Percentiles rank a stretch among this genome's conserved stretches.
phyloP scores from a whole-genome alignment of 2,329 filamentous ascomycete genomes.

The Ophiocordyceps camponoti-saundersi region DNA sequence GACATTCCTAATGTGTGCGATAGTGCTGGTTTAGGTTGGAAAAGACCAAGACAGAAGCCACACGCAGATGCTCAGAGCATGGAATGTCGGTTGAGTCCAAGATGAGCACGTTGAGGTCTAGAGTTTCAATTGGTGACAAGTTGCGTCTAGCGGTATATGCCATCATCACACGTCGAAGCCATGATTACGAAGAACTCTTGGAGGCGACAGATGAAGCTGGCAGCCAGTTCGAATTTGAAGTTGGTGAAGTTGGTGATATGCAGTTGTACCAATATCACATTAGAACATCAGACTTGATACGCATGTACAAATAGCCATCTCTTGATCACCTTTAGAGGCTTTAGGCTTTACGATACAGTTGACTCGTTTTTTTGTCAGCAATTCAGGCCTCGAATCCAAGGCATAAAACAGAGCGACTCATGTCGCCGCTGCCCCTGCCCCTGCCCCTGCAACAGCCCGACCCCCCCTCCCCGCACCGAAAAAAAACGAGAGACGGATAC shows the following conservation, averaged over 20 bases:
- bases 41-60: not conserved
- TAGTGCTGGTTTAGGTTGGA: not conserved
- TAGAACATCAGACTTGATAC: no score
- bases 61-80: not conserved
- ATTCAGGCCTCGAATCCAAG: not conserved
- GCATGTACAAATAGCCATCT: not conserved
- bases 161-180: no score
- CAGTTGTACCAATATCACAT: no score
- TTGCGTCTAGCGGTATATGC: no score
- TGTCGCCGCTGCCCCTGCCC: not conserved
- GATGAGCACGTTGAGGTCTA: not conserved
- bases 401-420: not conserved
- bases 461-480: not conserved
- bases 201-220: no score
- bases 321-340: no score
- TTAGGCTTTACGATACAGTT: no score
- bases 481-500: not conserved
- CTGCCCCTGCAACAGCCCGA: not conserved
- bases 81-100: not conserved
- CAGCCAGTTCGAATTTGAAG: no score
- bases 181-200: no score
- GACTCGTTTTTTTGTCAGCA: not conserved
- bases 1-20: not conserved
- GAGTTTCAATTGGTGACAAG: no score
- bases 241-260: no score